phyloP scores from a whole-genome alignment of 257 asterid species.

The Rauvolfia tetraphylla region DNA sequence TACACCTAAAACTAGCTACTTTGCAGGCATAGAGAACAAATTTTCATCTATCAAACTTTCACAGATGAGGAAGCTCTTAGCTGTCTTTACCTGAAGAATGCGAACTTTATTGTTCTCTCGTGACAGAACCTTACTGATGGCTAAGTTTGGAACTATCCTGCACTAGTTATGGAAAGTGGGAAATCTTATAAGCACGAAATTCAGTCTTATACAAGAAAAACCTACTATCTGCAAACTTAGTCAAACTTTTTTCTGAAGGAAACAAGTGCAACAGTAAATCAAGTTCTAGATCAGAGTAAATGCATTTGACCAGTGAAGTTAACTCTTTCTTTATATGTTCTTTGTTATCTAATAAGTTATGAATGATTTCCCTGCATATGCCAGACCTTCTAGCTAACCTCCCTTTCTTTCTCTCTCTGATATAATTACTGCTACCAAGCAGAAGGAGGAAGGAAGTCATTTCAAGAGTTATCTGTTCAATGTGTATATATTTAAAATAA shows the following conservation, averaged over 20 bases:
- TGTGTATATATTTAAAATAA: too few relatives aligned
- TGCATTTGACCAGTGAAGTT: not conserved
- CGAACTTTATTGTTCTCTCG: conserved; percentile 90
- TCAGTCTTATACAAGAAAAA: not conserved
- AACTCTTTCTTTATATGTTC: not conserved
- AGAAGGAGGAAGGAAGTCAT: not conserved
- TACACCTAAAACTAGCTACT: not conserved
- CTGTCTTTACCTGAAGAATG: conserved; percentile 70
- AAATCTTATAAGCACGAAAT: not conserved
- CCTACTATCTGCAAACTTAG: not conserved
- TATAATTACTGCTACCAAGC: not conserved
- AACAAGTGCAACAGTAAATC: not conserved
- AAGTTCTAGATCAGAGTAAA: not conserved
- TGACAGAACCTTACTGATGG: conserved; percentile 86
- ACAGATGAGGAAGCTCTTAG: not conserved
- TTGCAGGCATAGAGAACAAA: not conserved
- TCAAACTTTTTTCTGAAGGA: not conserved
- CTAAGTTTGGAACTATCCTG: conserved; percentile 97
- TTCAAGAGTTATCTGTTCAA: too few relatives aligned
- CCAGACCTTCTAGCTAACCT: not conserved
- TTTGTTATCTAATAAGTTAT: not conserved
- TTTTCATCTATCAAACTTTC: not conserved
- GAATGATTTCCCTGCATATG: not conserved
- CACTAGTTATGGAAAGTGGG: conserved; percentile 24
- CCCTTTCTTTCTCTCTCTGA: not conserved